Conservation (phyloP, 805 yeast genomes). For the Sugiyamaella americana region DNA sequence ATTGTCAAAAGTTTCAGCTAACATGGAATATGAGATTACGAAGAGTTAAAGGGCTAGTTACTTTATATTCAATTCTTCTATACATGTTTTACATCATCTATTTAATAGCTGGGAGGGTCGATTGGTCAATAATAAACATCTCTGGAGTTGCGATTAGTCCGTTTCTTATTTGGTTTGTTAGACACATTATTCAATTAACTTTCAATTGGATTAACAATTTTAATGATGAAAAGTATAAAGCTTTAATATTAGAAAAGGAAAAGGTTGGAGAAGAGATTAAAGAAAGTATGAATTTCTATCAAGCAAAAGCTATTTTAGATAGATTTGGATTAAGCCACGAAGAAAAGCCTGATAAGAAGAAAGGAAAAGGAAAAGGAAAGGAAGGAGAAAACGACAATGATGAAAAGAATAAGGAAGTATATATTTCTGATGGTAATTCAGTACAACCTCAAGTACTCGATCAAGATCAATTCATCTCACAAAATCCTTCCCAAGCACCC, state of each 20-base stretch:
- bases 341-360: constrained; percentile 26
- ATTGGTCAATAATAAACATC: constrained; percentile 7
- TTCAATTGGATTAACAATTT: constrained; percentile 22
- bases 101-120: constrained; percentile 14
- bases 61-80: constrained; percentile 28
- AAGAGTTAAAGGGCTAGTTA: constrained; percentile 27
- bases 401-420: neutral
- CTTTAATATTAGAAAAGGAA: constrained; percentile 42
- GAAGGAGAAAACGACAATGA: neutral
- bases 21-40: constrained; percentile 23
- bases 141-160: constrained; percentile 15
- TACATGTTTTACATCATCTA: constrained; percentile 25
- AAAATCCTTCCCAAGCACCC: neutral
- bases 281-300: constrained; percentile 63
- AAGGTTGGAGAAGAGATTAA: constrained; percentile 61
- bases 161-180: constrained; percentile 16
- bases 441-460: neutral
- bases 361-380: neutral
- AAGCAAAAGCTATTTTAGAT: constrained; percentile 65
- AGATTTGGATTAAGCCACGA: constrained; percentile 52
- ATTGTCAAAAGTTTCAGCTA: constrained; percentile 17
- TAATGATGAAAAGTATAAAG: constrained; percentile 28
- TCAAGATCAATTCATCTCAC: neutral
- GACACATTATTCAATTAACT: constrained; percentile 14
- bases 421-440: neutral